Evolutionary conservation across 306 rosid genomes (phyloP).

Genomic region (Quercus ilex): DNA sequence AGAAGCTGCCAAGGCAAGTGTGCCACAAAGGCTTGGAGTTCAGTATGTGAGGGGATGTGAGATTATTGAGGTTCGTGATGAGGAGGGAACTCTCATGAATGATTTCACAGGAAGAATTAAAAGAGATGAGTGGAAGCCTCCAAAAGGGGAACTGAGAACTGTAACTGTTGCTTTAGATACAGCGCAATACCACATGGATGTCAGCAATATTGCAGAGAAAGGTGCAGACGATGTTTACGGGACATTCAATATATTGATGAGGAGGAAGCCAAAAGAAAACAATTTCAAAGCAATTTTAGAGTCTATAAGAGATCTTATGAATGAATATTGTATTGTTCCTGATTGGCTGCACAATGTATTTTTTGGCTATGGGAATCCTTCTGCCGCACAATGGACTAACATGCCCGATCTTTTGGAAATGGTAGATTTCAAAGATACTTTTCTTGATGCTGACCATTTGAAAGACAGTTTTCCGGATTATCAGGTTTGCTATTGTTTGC

Average conservation of each 20-base stretch:
- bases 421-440: conserved; percentile 95
- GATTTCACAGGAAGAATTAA: conserved; percentile 90
- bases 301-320: conserved; percentile 93
- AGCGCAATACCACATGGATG: conserved; percentile 99
- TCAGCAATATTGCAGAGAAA: conserved; percentile 76
- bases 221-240: conserved; percentile 92
- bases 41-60: conserved; percentile 96
- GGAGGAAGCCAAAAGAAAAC: conserved; percentile 98
- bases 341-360: conserved; percentile 88
- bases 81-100: conserved; percentile 93
- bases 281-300: conserved; percentile 96
- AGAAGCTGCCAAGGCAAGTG: conserved; percentile 85
- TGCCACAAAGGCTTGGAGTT: conserved; percentile 91
- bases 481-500: conserved; percentile 49
- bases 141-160: conserved; percentile 96
- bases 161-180: conserved; percentile 93
- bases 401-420: conserved; percentile 91
- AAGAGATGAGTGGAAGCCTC: conserved; percentile 98
- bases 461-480: conserved; percentile 66
- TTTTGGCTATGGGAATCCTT: conserved; percentile 96
- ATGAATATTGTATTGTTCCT: conserved; percentile 95
- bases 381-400: conserved; percentile 94
- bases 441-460: conserved; percentile 79
- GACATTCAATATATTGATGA: conserved; percentile 82
- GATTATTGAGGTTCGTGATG: conserved; percentile 84